A percentile compares a stretch with the other conserved stretches of the same genome.
phyloP scores from a whole-genome alignment of 2,329 filamentous ascomycete species.

The Dactylellina sp. region DNA sequence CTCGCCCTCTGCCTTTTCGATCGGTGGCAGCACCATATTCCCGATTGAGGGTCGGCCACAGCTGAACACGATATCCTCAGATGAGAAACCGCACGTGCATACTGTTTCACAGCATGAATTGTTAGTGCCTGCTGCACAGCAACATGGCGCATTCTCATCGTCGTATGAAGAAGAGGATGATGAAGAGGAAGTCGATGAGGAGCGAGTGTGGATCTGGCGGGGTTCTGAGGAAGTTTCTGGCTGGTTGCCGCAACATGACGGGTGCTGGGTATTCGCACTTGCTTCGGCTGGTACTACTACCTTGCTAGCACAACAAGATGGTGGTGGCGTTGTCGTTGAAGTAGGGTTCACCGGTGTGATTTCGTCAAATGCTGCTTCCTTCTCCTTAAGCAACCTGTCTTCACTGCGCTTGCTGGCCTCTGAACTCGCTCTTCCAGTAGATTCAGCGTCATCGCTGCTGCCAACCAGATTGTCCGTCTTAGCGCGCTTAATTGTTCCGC shows the following conservation, averaged over 20 bases:
- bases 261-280: neutral
- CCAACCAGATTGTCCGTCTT: slow-evolving; percentile 28
- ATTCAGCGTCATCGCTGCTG: slow-evolving; percentile 18
- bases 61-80: slow-evolving; percentile 39
- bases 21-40: slow-evolving; percentile 36
- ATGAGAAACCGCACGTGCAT: slow-evolving; percentile 51
- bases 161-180: neutral
- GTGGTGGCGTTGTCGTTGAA: neutral
- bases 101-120: slow-evolving; percentile 49
- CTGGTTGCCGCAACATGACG: slow-evolving; percentile 19
- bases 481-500: slow-evolving; percentile 51
- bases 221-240: neutral
- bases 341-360: slow-evolving; percentile 25
- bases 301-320: slow-evolving; percentile 29
- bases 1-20: slow-evolving; percentile 42
- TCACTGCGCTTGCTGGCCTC: slow-evolving; percentile 35
- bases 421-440: slow-evolving; percentile 1
- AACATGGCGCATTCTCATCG: slow-evolving; percentile 22
- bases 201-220: slow-evolving; percentile 18
- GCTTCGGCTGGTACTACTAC: neutral
- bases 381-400: slow-evolving; percentile 20
- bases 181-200: slow-evolving; percentile 11
- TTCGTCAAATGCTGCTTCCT: slow-evolving; percentile 31
- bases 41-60: slow-evolving; percentile 41
- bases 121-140: slow-evolving; percentile 20